Percentiles rank a stretch among this genome's conserved stretches.
These are phyloP conservation scores for Suillus subalutaceus DNA, from an alignment of 768 basidiomycete genomes.

Conservation along the genomic window DNA sequence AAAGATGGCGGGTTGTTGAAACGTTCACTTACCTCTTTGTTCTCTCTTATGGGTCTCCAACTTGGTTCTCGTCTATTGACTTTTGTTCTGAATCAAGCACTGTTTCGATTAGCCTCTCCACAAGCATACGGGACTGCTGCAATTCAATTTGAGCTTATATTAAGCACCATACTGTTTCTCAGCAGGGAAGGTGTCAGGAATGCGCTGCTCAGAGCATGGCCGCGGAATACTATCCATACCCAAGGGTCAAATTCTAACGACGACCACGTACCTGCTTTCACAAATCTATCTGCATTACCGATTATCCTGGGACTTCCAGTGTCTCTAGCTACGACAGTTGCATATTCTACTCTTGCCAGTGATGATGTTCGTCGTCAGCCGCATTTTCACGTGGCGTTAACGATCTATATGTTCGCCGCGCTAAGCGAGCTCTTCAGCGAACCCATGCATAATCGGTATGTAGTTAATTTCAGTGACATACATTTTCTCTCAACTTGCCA, in stretches of 20 bases:
- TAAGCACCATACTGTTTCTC: conserved; percentile 89
- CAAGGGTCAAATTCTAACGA: conserved; percentile 4
- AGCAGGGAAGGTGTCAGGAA: conserved; percentile 93
- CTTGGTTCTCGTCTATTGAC: conserved; percentile 83
- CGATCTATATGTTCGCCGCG: conserved; percentile 74
- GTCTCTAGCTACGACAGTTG: conserved; percentile 49
- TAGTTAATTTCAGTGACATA: conserved; percentile 9
- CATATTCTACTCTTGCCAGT: conserved; percentile 61
- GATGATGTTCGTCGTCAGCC: conserved; percentile 60
- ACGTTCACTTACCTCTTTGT: conserved; percentile 44
- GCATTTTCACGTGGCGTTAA: conserved; percentile 62
- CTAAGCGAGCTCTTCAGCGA: conserved; percentile 80
- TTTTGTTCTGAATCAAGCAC: conserved; percentile 85
- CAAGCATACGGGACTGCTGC: conserved; percentile 87
- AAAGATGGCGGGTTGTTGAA: conserved; percentile 23
- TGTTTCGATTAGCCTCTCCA: conserved; percentile 83
- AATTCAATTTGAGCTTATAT: conserved; percentile 91
- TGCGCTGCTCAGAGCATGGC: conserved; percentile 69
- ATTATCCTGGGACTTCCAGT: conserved; percentile 69
- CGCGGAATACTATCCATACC: conserved; percentile 18
- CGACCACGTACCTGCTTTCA: conserved; percentile 22
- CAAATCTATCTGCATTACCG: conserved; percentile 66
- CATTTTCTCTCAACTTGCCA: conserved; percentile 35
- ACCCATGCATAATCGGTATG: conserved; percentile 75
- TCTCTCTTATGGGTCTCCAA: conserved; percentile 84